Base-by-base conservation (phyloP, 148 eudicot genomes). In the Chenopodium suecicum region DNA sequence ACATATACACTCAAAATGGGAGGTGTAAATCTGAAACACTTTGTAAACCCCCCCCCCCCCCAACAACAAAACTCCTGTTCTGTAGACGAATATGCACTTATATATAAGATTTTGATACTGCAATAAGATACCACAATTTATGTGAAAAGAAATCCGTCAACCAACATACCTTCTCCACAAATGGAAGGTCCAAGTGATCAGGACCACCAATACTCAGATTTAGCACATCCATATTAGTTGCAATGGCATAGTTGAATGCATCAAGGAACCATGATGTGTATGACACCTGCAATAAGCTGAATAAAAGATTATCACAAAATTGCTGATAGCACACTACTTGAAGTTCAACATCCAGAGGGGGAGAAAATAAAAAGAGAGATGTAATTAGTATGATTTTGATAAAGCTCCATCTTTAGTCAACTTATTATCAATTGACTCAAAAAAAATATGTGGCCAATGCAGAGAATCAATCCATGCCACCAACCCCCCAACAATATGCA, bases 191-290 rank as follows among this genome's bases (percentile, higher is more conserved):
- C 88, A 96, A 82, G 88, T 92, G 94, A 86, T 96, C 99, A 75
- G 99, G 99, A 72, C 99, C 98, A 67, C 99, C 99, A 79, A 96
- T 94, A 83, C 99, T 96, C 86, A 96, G 86, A 87, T 96, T 96
- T 81, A 96, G 90, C 83, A 96, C 99, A 86, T 96, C 99, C 94
- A 96, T 91, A 80, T 96, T 89, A 83, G 91, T 96, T 31, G 99
- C 98, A 83, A 96, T 96, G n/a, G 99, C 99, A 83, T 94, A 96
- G 82, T 96, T 96, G 88, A 96, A 96, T 47, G 99, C 99, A 86
- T 96, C 99, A 88, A 96, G 98, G 88, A 96, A 96, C 99, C 99
- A 96, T 79, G 99, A 96, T 48, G 99, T 96, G 87, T 94, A 96
- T 81, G 99, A 96, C 80, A 96, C 97, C 99, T 96, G 98, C 91